phyloP scores from a whole-genome alignment of 768 basidiomycete species.

The Boletus pseudopeckii region DNA sequence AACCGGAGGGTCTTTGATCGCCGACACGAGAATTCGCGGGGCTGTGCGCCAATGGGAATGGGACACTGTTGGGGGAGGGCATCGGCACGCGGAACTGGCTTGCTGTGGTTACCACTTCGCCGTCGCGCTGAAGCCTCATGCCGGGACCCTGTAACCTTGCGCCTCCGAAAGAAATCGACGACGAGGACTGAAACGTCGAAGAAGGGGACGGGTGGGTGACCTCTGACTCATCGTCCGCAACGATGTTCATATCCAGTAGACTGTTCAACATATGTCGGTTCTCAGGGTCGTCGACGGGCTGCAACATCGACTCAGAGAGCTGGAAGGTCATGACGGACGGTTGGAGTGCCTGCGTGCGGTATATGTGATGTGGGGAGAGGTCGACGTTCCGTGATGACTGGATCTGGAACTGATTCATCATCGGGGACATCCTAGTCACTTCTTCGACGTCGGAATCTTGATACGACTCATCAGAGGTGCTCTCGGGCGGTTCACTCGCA shows the following conservation, averaged over 20 bases:
- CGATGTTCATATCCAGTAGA: constrained; percentile 14
- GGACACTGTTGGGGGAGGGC: constrained; percentile 1
- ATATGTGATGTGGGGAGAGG: constrained; percentile 1
- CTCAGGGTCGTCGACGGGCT: constrained; percentile 28
- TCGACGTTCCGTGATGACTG: constrained; percentile 13
- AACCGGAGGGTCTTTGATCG: constrained; percentile 10
- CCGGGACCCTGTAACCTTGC: constrained; percentile 19
- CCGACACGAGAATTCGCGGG: background rate
- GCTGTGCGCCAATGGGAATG: constrained; percentile 11
- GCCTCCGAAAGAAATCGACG: constrained; percentile 5
- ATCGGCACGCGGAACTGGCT: constrained; percentile 14
- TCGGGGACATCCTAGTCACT: constrained; percentile 26
- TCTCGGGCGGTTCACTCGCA: constrained; percentile 29
- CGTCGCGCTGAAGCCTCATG: constrained; percentile 23
- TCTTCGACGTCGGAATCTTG: constrained; percentile 31
- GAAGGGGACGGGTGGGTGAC: constrained; percentile 4
- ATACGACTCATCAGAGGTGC: constrained; percentile 28
- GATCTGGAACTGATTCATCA: constrained; percentile 32
- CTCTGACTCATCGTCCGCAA: constrained; percentile 16
- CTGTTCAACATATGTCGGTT: constrained; percentile 18
- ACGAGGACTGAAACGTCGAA: background rate
- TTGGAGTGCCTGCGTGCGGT: constrained; percentile 14
- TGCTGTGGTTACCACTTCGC: constrained; percentile 1
- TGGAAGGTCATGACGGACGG: constrained; percentile 33
- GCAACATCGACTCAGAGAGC: constrained; percentile 23